Evolutionary conservation across 2,329 filamentous ascomycete genomes (phyloP), one percentile per base, ranked within the genome.

Genomic region (Neofusicoccum sp.): DNA sequence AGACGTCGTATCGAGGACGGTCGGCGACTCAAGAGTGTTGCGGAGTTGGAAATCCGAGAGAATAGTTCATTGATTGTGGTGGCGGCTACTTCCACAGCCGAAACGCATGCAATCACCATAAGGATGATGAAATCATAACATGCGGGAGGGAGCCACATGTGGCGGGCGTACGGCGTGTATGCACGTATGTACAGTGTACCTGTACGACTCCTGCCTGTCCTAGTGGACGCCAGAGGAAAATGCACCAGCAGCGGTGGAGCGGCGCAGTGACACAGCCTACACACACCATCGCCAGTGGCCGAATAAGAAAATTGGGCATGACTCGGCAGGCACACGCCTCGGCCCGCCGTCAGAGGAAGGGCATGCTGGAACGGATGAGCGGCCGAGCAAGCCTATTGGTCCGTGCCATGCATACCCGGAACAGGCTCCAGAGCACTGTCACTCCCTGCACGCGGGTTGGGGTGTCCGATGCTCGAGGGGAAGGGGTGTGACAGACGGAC

Each of bases 321-420:
- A 56, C 51, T 56, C 51, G 36, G 36, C 51, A 56, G 51, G 28
- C 51, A 56, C 51, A 56, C 51, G 51, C 51, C 36, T 56, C 51
- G 51, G 51, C 51, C 51, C 51, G 51, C 38, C 51, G 34, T 41
- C n/a, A 43, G 11, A 33, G 36, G 51, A 56, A 31, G 34, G 26
- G 26, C 38, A 56, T 56, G 51, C 38, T 43, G 49, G 51, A 16
- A 20, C 36, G 51, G 51, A 56, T 31, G 20, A 14, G 26, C 33
- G 51, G 16, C 51, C 51, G 36, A 30, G 33, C 28, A 14, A 31
- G 51, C 36, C 36, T 31, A 56, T 56, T 56, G 51, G 51, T n/a
- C 51, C n/a, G 38, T 43, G 38, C 31, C 36, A 43, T 16, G 51
- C 11, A 24, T 31, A 9, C 38, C 51, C 38, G 38, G 51, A 33